phyloP scores from a whole-genome alignment of 305 asterid species.

The Fraxinus paxiana region DNA sequence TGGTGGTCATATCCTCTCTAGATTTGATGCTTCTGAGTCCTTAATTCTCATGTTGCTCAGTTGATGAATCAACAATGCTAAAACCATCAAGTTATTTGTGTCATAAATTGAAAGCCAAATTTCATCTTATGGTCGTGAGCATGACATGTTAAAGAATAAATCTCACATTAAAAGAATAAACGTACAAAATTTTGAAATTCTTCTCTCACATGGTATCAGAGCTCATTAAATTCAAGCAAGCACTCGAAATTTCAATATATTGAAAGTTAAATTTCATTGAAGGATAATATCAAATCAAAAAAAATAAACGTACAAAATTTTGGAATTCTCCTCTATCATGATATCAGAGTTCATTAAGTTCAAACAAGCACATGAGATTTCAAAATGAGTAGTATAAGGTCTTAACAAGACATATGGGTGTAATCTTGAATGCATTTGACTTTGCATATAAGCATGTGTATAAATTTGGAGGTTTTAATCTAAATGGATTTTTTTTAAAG shows the following conservation, averaged over 20 bases:
- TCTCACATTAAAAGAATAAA: too few relatives aligned
- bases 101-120: neutral
- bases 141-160: neutral
- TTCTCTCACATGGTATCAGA: too few relatives aligned
- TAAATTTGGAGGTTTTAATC: neutral
- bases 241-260: too few relatives aligned
- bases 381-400: neutral
- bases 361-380: neutral
- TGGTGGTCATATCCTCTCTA: neutral
- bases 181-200: too few relatives aligned
- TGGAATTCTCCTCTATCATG: neutral
- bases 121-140: neutral
- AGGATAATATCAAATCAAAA: too few relatives aligned
- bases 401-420: too few relatives aligned
- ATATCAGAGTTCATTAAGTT: too few relatives aligned
- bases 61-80: neutral
- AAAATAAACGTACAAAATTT: too few relatives aligned
- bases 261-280: too few relatives aligned
- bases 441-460: neutral
- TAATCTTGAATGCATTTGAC: too few relatives aligned
- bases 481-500: too few relatives aligned
- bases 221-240: too few relatives aligned
- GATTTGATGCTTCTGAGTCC: neutral
- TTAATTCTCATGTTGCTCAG: neutral
- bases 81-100: neutral